A percentile compares a stretch with the other conserved stretches of the same genome.
Conservation (phyloP, 2,329 filamentous ascomycete genomes). For the Alternaria sp. region DNA sequence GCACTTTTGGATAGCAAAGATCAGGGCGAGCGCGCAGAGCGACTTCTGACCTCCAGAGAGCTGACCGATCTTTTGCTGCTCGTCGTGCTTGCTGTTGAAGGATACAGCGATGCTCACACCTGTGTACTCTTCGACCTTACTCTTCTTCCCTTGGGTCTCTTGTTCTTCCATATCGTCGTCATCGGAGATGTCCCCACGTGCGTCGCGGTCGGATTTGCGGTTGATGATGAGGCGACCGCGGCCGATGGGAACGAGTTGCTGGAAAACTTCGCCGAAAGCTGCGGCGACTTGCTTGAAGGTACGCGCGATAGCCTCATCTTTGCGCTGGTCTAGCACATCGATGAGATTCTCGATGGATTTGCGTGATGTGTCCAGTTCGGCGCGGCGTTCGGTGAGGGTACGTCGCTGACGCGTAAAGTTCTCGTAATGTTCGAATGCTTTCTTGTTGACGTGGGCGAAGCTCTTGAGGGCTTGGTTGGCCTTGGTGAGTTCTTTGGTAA, state of each 20-base stretch:
- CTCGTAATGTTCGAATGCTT: slow-evolving; percentile 98
- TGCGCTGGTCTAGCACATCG: slow-evolving; percentile 87
- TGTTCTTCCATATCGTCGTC: slow-evolving; percentile 61
- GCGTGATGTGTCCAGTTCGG: slow-evolving; percentile 86
- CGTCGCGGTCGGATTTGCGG: slow-evolving; percentile 79
- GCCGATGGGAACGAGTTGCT: slow-evolving; percentile 91
- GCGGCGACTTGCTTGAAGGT: slow-evolving; percentile 98
- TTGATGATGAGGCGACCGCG: slow-evolving; percentile 93
- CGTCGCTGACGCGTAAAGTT: slow-evolving; percentile 94
- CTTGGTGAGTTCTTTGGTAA: slow-evolving; percentile 73
- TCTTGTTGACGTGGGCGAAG: slow-evolving; percentile 98
- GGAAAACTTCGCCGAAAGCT: slow-evolving; percentile 92
- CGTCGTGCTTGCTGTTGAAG: slow-evolving; percentile 98
- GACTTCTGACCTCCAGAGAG: slow-evolving; percentile 97
- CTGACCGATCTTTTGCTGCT: slow-evolving; percentile 97
- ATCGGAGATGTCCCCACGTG: slow-evolving; percentile 56
- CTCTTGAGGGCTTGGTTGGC: slow-evolving; percentile 94
- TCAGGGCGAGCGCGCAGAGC: slow-evolving; percentile 93
- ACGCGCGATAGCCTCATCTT: slow-evolving; percentile 96
- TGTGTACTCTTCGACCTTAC: slow-evolving; percentile 87
- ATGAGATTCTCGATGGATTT: slow-evolving; percentile 91
- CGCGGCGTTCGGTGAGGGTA: slow-evolving; percentile 79
- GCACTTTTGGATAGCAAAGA: slow-evolving; percentile 98
- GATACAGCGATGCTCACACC: slow-evolving; percentile 97
- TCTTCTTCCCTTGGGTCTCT: slow-evolving; percentile 38